Conservation (phyloP, 164 flowering plant species). For the Magnolia sinica region DNA sequence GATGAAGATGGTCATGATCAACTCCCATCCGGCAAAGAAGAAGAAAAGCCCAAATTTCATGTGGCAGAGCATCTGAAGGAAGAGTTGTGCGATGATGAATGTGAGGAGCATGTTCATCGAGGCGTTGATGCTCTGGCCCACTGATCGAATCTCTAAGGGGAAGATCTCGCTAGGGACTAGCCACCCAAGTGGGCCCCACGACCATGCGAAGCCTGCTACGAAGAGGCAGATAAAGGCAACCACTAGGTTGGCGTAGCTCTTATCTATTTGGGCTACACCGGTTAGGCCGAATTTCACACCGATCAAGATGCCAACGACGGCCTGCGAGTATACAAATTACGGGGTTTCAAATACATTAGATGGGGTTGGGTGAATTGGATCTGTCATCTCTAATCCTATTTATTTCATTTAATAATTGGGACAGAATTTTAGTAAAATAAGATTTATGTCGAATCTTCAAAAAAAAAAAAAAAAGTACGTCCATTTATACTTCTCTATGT, state of each 20-base stretch:
- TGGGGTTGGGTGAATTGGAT: no score
- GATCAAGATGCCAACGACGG: slow-evolving; percentile 47
- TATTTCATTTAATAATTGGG: no score
- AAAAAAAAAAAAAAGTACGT: no score
- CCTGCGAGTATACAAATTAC: slow-evolving; percentile 23
- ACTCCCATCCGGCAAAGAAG: slow-evolving; percentile 68
- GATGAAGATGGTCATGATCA: slow-evolving; percentile 55
- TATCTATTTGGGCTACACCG: slow-evolving; percentile 53
- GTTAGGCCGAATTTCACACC: slow-evolving; percentile 55
- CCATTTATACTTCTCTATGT: no score
- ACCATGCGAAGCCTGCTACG: slow-evolving; percentile 86
- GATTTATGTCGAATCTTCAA: no score
- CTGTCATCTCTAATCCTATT: no score
- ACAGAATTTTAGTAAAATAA: no score
- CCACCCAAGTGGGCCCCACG: slow-evolving; percentile 95
- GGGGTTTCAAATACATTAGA: no score
- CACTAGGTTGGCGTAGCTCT: slow-evolving; percentile 63
- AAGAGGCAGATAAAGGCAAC: slow-evolving; percentile 72
- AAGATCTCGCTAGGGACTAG: slow-evolving; percentile 85
- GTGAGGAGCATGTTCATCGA: slow-evolving; percentile 89
- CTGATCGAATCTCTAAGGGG: slow-evolving; percentile 84
- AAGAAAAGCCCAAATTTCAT: slow-evolving; percentile 79
- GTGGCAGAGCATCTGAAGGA: slow-evolving; percentile 75
- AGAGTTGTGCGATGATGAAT: slow-evolving; percentile 65
- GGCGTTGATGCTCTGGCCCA: slow-evolving; percentile 76